phyloP scores from a whole-genome alignment of 1,284 basidiomycete genomes.

The Puccinia hordei region DNA sequence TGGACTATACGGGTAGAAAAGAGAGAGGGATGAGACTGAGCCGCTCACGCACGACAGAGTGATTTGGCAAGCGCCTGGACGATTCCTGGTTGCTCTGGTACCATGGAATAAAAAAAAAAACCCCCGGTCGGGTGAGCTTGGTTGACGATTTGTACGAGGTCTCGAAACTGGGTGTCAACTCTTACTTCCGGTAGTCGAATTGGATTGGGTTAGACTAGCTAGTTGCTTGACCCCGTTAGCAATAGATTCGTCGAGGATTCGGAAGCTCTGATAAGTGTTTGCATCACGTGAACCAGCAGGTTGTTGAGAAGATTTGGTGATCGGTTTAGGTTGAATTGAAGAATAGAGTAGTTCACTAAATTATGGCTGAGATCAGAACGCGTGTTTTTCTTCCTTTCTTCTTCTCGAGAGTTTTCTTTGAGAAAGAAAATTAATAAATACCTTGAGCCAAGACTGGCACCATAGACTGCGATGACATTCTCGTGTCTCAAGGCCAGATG shows the following conservation, averaged over 20 bases:
- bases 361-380: not conserved
- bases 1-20: not conserved
- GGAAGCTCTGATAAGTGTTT: conserved; percentile 80
- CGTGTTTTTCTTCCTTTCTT: not conserved
- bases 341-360: conserved; percentile 76
- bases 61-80: conserved; percentile 86
- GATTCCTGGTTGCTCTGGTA: conserved; percentile 66
- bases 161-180: conserved; percentile 18
- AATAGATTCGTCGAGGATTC: conserved; percentile 65
- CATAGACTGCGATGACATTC: conserved; percentile 88
- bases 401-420: no score
- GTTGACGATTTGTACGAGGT: conserved; percentile 53
- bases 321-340: conserved; percentile 62
- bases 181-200: conserved; percentile 62
- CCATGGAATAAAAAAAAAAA: not conserved
- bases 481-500: conserved; percentile 88
- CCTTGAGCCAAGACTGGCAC: conserved; percentile 79
- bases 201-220: conserved; percentile 66
- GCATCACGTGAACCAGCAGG: conserved; percentile 64
- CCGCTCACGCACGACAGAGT: conserved; percentile 73
- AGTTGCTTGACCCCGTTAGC: conserved; percentile 69
- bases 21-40: conserved; percentile 28
- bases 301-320: conserved; percentile 39
- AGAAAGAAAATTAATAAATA: no score
- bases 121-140: no score